Base-by-base conservation (phyloP, 2,329 filamentous ascomycete genomes). In the Pseudogymnoascus sp. region DNA sequence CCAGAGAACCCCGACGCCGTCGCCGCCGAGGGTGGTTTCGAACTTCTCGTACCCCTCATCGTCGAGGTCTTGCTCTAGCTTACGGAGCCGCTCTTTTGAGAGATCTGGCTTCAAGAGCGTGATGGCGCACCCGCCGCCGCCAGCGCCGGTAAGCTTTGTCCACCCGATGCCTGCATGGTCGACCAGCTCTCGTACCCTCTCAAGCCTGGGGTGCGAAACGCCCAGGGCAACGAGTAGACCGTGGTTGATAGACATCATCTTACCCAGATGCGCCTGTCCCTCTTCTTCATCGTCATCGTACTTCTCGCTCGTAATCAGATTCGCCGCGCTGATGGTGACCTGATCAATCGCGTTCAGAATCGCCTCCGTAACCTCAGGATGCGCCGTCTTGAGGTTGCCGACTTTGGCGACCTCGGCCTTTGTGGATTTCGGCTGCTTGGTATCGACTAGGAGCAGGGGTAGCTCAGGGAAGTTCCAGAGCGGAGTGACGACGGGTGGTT, bases 131-230 rank as follows among this genome's bases (percentile, higher is more conserved):
- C 95, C 95, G 63, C 95, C 96, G 11, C 95, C 96, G 21, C 95
- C 95, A 1, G 95, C 95, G 35, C 95, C 95, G 0, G 95, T 99
- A 64, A 99, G 83, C 75, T 99, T 99, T 11, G 95, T 97, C 93
- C 93, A 99, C 31, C 95, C 95, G 63, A 97, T 89, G 42, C 88
- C 89, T 63, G 91, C 85, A 69, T 95, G 87, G 68, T 99, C 93
- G 59, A 96, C 89, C 26, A 99, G 80, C 76, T 96, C 93, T 66
- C 95, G 87, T 69, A 99, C 87, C 33, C 93, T 86, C 77, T 99
- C 95, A 26, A 99, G 82, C 56, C 92, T 88, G 0, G 95, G 96
- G 75, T 99, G 95, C 1, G 93, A 97, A 29, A 97, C 95, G 7
- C 95, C 95, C 2, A 99, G 80, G 0, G 92, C 88, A n/a, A 91